These are phyloP conservation scores for Oryza glaberrima DNA, from an alignment of 176 grass and related monocot genomes.

Conservation along the genomic window DNA sequence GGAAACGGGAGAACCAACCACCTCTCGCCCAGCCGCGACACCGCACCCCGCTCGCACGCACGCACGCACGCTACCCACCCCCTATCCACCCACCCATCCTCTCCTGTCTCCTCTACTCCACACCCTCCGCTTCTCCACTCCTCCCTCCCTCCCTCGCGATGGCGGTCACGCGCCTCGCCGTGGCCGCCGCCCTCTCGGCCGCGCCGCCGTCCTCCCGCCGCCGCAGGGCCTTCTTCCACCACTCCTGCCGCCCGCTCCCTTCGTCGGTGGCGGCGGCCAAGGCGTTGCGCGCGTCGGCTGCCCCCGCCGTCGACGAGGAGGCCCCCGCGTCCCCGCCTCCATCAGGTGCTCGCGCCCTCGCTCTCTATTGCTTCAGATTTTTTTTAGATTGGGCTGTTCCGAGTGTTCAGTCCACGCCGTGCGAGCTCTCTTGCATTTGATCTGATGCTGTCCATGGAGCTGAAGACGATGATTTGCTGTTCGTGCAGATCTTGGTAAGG, in stretches of 20 bases:
- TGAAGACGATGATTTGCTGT: neutral
- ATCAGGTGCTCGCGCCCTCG: slow-evolving; percentile 28
- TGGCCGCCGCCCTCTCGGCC: slow-evolving; percentile 46
- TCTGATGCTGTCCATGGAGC: neutral
- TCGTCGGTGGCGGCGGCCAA: slow-evolving; percentile 2
- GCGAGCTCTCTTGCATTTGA: slow-evolving; percentile 10
- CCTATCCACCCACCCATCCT: slow-evolving; percentile 16
- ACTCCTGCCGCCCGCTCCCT: slow-evolving; percentile 25
- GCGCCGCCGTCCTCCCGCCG: slow-evolving; percentile 45
- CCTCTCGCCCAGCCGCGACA: too few species aligned
- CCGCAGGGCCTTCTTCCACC: neutral
- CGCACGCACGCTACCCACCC: neutral
- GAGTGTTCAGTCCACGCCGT: neutral
- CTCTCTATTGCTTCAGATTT: neutral
- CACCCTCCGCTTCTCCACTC: slow-evolving; percentile 27
- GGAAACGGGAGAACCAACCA: neutral
- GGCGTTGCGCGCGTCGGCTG: slow-evolving; percentile 31
- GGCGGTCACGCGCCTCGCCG: slow-evolving; percentile 60
- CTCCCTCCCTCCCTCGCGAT: slow-evolving; percentile 35
- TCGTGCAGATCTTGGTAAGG: slow-evolving; percentile 51
- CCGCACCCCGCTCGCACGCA: neutral
- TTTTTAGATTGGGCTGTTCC: neutral
- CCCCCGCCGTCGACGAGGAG: slow-evolving; percentile 48
- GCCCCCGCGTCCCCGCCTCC: slow-evolving; percentile 18
- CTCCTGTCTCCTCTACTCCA: neutral